phyloP scores from a whole-genome alignment of 352 stramenopile species.

The Aphanomyces cochlioides region DNA sequence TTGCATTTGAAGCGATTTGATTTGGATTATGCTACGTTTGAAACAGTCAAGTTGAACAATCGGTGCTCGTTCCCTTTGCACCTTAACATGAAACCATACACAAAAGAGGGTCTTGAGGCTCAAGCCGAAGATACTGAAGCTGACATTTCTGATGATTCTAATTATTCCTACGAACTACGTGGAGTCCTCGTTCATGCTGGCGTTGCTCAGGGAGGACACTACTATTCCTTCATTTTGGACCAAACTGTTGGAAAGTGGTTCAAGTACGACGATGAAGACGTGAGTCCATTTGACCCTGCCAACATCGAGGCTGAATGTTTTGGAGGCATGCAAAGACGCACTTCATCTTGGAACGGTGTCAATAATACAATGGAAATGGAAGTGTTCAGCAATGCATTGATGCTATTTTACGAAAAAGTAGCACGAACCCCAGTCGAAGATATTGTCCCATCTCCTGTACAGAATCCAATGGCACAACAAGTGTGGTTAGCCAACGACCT shows the following conservation, averaged over 20 bases:
- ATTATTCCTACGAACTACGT: conserved; percentile 97
- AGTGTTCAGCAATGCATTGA: conserved; percentile 97
- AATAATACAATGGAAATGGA: conserved; percentile 97
- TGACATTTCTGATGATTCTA: conserved; percentile 69
- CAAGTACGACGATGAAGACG: conserved; percentile 99
- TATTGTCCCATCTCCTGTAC: conserved; percentile 37
- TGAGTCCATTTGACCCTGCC: conserved; percentile 94
- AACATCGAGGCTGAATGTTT: conserved; percentile 98
- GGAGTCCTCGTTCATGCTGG: conserved; percentile 98
- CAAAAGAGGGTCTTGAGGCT: conserved; percentile 94
- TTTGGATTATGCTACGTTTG: conserved; percentile 98
- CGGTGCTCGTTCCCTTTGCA: conserved; percentile 96
- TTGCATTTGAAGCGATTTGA: conserved; percentile 99
- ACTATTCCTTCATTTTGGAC: conserved; percentile 94
- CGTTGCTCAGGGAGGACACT: conserved; percentile 98
- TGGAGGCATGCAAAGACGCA: conserved; percentile 87
- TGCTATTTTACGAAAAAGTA: conserved; percentile 99
- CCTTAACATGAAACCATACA: conserved; percentile 99
- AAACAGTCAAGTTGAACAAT: conserved; percentile 99
- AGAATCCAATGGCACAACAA: conserved; percentile 51
- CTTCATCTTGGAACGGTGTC: conserved; percentile 91
- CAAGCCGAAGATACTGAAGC: conserved; percentile 61
- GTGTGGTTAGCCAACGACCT: conserved; percentile 93
- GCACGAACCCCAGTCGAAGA: conserved; percentile 37
- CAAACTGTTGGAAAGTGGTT: conserved; percentile 95